phyloP scores from a whole-genome alignment of 2,329 filamentous ascomycete species.

The Xylaria sp. region DNA sequence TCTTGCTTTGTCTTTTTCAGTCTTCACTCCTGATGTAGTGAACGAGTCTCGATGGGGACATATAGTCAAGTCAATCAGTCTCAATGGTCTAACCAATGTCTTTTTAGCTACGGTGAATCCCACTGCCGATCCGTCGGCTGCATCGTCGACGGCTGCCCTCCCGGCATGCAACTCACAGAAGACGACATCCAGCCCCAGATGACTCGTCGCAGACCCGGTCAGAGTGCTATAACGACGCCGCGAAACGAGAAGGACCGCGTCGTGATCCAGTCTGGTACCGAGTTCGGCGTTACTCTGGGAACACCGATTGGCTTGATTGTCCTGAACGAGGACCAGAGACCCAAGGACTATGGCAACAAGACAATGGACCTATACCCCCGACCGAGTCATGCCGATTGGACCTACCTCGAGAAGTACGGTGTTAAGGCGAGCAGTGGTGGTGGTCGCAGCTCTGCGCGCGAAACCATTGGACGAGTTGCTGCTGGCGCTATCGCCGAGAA shows the following conservation, averaged over 20 bases:
- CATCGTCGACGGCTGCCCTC: constrained; percentile 89
- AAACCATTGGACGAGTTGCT: constrained; percentile 15
- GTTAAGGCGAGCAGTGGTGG: constrained; percentile 87
- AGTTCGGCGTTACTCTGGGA: constrained; percentile 82
- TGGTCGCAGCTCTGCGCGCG: constrained; percentile 63
- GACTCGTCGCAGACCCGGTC: constrained; percentile 82
- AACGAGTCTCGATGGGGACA: neutral
- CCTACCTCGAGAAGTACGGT: constrained; percentile 95
- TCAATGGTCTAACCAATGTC: constrained; percentile 6
- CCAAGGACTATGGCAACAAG: constrained; percentile 81
- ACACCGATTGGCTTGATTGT: constrained; percentile 87
- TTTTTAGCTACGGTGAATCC: constrained; percentile 67
- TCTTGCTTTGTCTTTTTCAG: neutral
- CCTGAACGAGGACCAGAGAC: constrained; percentile 86
- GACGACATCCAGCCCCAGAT: constrained; percentile 90
- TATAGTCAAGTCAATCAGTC: constrained; percentile 8
- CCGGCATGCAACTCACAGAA: constrained; percentile 79
- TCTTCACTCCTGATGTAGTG: neutral
- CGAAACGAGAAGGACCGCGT: constrained; percentile 89
- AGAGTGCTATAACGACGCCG: constrained; percentile 84
- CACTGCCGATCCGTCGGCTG: constrained; percentile 91
- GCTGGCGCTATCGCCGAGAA: constrained; percentile 12
- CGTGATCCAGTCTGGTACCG: constrained; percentile 86
- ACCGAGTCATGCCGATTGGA: constrained; percentile 92
- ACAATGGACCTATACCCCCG: constrained; percentile 91